Evolutionary conservation across 176 grass and related monocot species (phyloP).

Genomic region (Otatea glauca): DNA sequence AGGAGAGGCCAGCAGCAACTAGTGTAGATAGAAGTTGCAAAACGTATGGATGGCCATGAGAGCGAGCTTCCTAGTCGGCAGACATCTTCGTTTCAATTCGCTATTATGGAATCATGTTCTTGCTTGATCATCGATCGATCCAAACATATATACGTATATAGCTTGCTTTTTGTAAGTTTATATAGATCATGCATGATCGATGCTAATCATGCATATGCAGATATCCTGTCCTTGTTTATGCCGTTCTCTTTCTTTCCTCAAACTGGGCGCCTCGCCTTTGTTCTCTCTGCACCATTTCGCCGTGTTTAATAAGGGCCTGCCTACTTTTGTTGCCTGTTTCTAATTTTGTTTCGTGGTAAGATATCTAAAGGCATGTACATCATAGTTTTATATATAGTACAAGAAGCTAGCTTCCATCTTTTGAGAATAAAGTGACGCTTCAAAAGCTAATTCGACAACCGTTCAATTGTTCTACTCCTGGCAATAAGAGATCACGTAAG

Average conservation of each 20-base stretch:
- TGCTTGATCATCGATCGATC: conserved; percentile 4
- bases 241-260: background rate
- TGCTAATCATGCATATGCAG: too few species aligned
- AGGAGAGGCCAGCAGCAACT: conserved; percentile 24
- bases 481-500: background rate
- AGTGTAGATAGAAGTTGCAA: background rate
- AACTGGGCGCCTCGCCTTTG: background rate
- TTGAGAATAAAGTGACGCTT: background rate
- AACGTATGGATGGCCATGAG: conserved; percentile 6
- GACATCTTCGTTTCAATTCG: conserved; percentile 7
- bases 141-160: background rate
- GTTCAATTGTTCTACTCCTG: background rate
- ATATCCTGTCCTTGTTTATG: background rate
- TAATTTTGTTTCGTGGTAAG: background rate
- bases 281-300: background rate
- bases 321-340: background rate
- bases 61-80: background rate
- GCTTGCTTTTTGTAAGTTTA: background rate
- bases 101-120: conserved; percentile 41
- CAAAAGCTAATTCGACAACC: background rate
- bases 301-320: background rate
- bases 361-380: background rate
- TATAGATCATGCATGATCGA: background rate
- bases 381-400: background rate
- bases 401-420: conserved; percentile 9